A percentile compares a stretch with the other conserved stretches of the same genome.
These are phyloP conservation scores for Thermoascus crustaceus DNA, from an alignment of 2,329 filamentous ascomycete species.

Conservation along the genomic window DNA sequence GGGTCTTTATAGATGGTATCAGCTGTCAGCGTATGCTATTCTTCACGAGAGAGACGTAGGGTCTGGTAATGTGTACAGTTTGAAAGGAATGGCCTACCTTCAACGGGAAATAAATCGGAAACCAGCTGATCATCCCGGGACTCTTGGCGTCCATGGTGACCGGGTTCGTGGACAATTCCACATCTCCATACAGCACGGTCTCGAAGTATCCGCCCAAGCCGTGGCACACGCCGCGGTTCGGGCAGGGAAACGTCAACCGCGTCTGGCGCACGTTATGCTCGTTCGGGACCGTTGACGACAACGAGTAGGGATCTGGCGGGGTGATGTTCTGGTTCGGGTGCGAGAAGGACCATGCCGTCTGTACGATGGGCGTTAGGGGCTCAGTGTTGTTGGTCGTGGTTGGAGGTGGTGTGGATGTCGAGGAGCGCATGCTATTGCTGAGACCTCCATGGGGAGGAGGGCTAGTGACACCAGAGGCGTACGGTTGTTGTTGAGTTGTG, in stretches of 20 bases:
- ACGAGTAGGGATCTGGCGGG: constrained; percentile 19
- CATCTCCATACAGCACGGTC: constrained; percentile 75
- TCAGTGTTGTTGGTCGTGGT: no score
- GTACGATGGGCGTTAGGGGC: constrained; percentile 29
- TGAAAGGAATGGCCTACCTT: constrained; percentile 53
- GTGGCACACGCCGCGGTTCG: constrained; percentile 74
- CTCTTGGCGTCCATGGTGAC: constrained; percentile 88
- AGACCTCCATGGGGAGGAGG: constrained; percentile 8
- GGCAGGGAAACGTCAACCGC: constrained; percentile 68
- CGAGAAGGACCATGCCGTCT: constrained; percentile 39
- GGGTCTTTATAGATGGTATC: constrained; percentile 50
- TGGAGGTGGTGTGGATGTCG: constrained; percentile 20
- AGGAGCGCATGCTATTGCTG: constrained; percentile 17
- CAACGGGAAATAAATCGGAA: constrained; percentile 94
- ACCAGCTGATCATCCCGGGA: constrained; percentile 98
- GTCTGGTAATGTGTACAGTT: background rate
- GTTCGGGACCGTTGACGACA: constrained; percentile 62
- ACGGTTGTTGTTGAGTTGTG: constrained; percentile 52
- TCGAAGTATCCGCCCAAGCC: constrained; percentile 94
- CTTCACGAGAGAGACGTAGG: constrained; percentile 1
- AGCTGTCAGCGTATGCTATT: constrained; percentile 4
- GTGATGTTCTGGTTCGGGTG: constrained; percentile 34
- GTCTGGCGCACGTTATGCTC: constrained; percentile 83
- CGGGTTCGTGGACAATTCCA: constrained; percentile 88
- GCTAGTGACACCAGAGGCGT: constrained; percentile 30